Evolutionary conservation across 768 basidiomycete genomes (phyloP), one percentile per base, ranked within the genome.

Genomic region (Myochromella boudieri): DNA sequence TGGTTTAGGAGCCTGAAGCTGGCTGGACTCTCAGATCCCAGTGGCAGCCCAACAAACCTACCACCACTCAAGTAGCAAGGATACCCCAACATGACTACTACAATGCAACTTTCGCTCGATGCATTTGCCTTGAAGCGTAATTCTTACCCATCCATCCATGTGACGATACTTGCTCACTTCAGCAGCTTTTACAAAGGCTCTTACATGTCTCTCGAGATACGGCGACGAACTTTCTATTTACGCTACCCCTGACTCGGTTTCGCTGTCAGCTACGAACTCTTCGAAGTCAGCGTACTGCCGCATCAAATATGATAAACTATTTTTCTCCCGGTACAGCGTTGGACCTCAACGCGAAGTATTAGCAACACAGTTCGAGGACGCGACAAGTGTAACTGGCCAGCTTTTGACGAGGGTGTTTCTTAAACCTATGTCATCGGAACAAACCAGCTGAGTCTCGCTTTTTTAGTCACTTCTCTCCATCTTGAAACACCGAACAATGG

Each of bases 221-320:
- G 87, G 91, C 40, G 91, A 93, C 49, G 88, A 93, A 51, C 68
- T 93, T 33, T 74, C 78, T 28, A 74, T 93, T 32, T 76, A 82
- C 48, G 88, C 85, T 6, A 78, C 80, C 7, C 60, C 73, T 0
- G 82, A 85, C 27, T 65, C 69, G 26, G 60, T 93, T 25, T 74
- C 82, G 5, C 62, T 93, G 21, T 88, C 86, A 42, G 70, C 84
- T 2, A 89, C 86, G 18, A 93, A 92, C 65, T 82, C 85, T 3
- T 84, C 90, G 4, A 79, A 84, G 59, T 87, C 91, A 29, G 90
- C 91, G 9, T 92, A 87, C 58, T 86, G 83, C 64, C 79, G 87
- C 11, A 85, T 92, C 69, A 82, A 78, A 60, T 89, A 85, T 54
- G 70, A 72, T 7, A 77, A 70, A 31, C 67, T 73, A 28, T 91